Base-by-base conservation (phyloP, 768 basidiomycete genomes). In the Multifurca ochricompacta region DNA sequence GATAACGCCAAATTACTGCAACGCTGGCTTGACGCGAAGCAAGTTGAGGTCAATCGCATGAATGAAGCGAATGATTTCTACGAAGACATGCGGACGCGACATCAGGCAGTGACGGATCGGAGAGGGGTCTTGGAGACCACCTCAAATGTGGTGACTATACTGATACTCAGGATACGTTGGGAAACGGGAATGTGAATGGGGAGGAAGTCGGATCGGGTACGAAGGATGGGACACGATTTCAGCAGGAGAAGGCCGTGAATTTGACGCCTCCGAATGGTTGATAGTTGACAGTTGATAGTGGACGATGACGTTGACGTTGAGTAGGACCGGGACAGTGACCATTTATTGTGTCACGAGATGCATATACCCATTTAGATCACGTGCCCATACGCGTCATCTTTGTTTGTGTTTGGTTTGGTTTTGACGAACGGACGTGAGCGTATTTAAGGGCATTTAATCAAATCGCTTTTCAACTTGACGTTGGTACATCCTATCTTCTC, bases 1-100 rank as follows among this genome's bases (percentile, higher is more conserved):
- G 95, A 99, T 68, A 99, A 99, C 63, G 93, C 93, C 23, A 87
- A 91, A 64, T 80, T 99, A 25, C 77, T 98, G 1, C 92, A 96
- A 67, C 85, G 95, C 16, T 99, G 96, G 95, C 77, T 98, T 8
- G 96, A 98, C 64, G 85, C 87, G 60, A 96, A 96, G 71, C 91
- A 96, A 66, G 72, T 77, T 11, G 93, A 94, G 64, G 95, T 87
- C 8, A 91, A 93, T 69, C 84, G 83, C 70, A 89, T 99, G 88
- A 97, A 98, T 70, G 88, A 89, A 63, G 91, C 87, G 13, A 91
- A 91, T 66, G 77, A 87, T 53, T 89, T 90, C 67, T 92, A 92
- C 64, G 89, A 92, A 67, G 83, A 85, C 61, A 84, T 91, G 83
- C 83, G 84, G 53, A 82, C 85, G 31, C 79, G 77, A 57, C 82